Base-by-base conservation (phyloP, 768 basidiomycete species). In the Russula compacta region DNA sequence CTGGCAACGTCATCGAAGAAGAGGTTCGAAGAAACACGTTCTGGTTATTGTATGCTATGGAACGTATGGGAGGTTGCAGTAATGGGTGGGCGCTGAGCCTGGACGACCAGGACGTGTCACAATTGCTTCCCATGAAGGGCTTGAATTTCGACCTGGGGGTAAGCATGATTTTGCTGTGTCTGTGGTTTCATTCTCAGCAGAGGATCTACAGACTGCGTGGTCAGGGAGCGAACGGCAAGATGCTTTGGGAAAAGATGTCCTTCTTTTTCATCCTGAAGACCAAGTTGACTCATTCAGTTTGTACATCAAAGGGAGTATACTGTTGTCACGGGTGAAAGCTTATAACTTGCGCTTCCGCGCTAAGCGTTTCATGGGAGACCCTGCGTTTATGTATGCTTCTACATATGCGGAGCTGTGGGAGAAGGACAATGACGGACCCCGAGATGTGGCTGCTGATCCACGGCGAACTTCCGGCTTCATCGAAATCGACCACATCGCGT, bases 51-150 rank as follows among this genome's bases (percentile, higher is more conserved):
- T 89, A 89, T 69, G 77, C 83, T 6, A 75, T 78, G 48, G 88
- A 90, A 65, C 81, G 87, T 32, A 79, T 84, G 62, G 81, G 83
- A 58, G 83, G 85, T 6, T 80, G 79, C 61, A 81, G 82, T 36
- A 88, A 87, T 66, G 84, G 83, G 19, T 90, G 87, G 82, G 83
- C 87, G 0, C 75, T 83, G 61, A 79, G 78, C 60, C 73, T 90
- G 10, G 89, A 90, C 64, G 88, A 91, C 68, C 78, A 83, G 61
- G 87, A 89, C 67, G 77, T 91, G 19, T 83, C 83, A 21, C 87
- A 89, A 61, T 71, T 87, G 19, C 76, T 90, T 29, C 87, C 88
- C 1, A 75, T 86, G 15, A 78, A 82, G 44, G 78, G 77, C 8
- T 80, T 83, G 40, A 76, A 82, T 36, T 86, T 84, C 66, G 77